Percentiles rank a stretch among this genome's conserved stretches.
Conservation (phyloP, 306 rosid genomes). For the Quillaja saponaria region DNA sequence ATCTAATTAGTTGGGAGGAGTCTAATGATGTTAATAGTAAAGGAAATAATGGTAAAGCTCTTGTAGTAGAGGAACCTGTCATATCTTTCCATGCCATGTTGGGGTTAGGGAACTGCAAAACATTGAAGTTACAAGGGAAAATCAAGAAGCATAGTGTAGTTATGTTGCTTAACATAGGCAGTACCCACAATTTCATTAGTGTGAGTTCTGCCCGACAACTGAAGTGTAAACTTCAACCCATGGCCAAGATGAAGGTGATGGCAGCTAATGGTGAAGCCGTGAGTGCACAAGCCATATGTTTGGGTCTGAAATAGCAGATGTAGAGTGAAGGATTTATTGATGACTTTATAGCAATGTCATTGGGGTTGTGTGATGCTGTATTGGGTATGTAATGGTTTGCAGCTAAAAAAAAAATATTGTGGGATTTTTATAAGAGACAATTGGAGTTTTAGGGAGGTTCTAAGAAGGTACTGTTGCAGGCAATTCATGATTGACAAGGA, state of each 20-base stretch:
- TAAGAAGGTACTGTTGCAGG: too few species aligned
- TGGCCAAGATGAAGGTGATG: not conserved
- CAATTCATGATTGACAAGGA: too few species aligned
- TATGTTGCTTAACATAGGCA: not conserved
- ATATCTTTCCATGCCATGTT: too few species aligned
- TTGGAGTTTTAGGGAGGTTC: too few species aligned
- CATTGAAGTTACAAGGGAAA: not conserved
- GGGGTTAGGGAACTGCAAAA: too few species aligned
- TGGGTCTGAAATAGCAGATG: not conserved
- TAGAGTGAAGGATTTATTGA: not conserved
- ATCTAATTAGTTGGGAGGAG: too few species aligned
- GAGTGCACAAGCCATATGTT: not conserved
- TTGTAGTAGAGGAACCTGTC: too few species aligned
- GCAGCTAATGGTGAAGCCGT: not conserved
- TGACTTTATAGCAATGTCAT: not conserved
- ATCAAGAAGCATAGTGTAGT: not conserved
- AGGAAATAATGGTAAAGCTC: too few species aligned
- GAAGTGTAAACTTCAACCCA: not conserved
- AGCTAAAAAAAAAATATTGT: too few species aligned
- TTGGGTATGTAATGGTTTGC: too few species aligned
- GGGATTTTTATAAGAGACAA: too few species aligned
- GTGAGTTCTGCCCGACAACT: not conserved
- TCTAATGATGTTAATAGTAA: too few species aligned
- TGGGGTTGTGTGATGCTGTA: not conserved
- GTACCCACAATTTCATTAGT: not conserved